Evolutionary conservation across 2,329 filamentous ascomycete genomes (phyloP).

Genomic region (Colletotrichum sansevieriae): DNA sequence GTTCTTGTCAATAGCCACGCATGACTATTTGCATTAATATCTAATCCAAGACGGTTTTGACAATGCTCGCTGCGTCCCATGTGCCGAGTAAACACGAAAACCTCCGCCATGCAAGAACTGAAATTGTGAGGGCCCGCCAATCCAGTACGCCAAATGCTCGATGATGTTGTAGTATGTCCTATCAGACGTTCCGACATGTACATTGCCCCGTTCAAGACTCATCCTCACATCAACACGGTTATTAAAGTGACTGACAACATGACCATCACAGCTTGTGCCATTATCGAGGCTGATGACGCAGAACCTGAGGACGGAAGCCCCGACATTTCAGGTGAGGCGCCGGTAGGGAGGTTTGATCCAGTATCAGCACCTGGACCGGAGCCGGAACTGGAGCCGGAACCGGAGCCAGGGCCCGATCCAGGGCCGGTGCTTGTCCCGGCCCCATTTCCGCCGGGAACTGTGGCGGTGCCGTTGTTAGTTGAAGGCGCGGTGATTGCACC

Average conservation of each 20-base stretch:
- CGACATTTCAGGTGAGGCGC: constrained; percentile 15
- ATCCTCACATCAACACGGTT: constrained; percentile 13
- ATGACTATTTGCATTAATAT: constrained; percentile 12
- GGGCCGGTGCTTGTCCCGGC: background rate
- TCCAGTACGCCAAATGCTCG: constrained; percentile 22
- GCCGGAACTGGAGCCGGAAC: background rate
- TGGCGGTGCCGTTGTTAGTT: constrained; percentile 22
- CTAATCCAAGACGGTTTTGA: constrained; percentile 2
- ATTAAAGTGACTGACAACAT: constrained; percentile 3
- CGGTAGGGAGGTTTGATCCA: constrained; percentile 7
- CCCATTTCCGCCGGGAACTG: background rate
- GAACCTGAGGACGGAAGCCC: constrained; percentile 20
- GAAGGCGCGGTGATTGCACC: background rate
- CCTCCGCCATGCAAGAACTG: constrained; percentile 4
- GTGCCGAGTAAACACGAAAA: constrained; percentile 18
- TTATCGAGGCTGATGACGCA: constrained; percentile 6
- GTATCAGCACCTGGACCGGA: background rate
- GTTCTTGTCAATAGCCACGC: constrained; percentile 2
- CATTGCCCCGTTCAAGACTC: background rate
- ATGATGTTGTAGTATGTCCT: background rate
- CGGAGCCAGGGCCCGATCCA: background rate
- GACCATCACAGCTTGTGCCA: background rate
- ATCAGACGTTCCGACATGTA: constrained; percentile 17
- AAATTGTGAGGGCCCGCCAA: constrained; percentile 5
- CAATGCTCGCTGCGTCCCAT: constrained; percentile 33